Evolutionary conservation across 2,329 filamentous ascomycete species (phyloP), one percentile per base, ranked within the genome.

Genomic region (Fusarium udum): DNA sequence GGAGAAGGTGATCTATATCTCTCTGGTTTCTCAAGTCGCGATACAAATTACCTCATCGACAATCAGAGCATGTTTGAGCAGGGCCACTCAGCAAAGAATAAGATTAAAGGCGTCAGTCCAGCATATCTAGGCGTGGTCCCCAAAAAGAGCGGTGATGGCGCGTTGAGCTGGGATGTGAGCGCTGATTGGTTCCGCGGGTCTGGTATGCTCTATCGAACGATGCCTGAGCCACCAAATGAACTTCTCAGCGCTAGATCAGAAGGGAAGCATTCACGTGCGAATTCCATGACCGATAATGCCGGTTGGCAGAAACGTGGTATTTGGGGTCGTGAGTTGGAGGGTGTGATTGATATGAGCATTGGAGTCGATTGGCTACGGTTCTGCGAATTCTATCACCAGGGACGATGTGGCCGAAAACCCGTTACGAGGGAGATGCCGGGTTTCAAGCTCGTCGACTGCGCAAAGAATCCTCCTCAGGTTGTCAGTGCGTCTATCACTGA

Each of bases 1-100:
- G 80, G 78, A 7, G 71, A 75, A 7, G 79, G 78, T 12, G 78
- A 81, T 24, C 64, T 79, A 10, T 76, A 75, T n/a, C 73, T 82
- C 39, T 79, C 81, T 7, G 80, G 78, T 3, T 79, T 82, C 49
- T 82, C 80, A 34, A 80, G 74, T 36, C 75, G 80, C 24, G 80
- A 82, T 62, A 80, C 78, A 20, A 82, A 78, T 60, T 82, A 82
- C 58, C 71, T 82, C 57, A 77, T 82, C 31, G 80, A 82, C 63
- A 71, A 75, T 8, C 62, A 75, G 34, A 76, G 74, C 53, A 76
- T 82, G 76, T 79, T 77, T 55, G 79, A 81, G 9, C 76, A 79
- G 61, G 75, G 76, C 15, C 80, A 82, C 56, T 60, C 79, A 3
- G 74, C 79, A 36, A 78, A 75, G 46, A 74, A 69, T 32, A 79